A percentile compares a stretch with the other conserved stretches of the same genome.
phyloP scores from a whole-genome alignment of 2,329 filamentous ascomycete species.

The Neofusicoccum laricinum region DNA sequence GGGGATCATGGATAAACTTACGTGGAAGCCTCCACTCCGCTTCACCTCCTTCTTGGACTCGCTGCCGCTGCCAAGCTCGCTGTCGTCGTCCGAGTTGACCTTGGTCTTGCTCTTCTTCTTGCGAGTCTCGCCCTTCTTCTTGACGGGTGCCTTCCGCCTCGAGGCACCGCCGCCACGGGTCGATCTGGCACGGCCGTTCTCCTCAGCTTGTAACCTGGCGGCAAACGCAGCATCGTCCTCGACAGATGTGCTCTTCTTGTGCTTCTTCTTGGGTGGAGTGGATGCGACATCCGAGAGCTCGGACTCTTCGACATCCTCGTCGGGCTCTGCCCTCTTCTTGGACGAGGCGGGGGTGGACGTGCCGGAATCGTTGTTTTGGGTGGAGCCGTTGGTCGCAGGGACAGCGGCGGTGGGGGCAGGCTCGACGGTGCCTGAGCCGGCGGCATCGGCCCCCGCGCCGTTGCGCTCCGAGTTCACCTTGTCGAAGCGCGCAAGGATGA shows the following conservation, averaged over 20 bases:
- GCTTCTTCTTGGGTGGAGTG: conserved; percentile 46
- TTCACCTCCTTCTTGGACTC: conserved; percentile 62
- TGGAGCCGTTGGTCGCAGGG: conserved; percentile 22
- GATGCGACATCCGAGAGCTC: conserved; percentile 41
- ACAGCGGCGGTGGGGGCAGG: conserved; percentile 36
- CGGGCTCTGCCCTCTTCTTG: conserved; percentile 42
- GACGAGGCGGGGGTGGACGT: conserved; percentile 9
- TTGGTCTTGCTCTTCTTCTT: conserved; percentile 74
- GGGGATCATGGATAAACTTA: conserved; percentile 37
- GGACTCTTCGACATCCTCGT: conserved; percentile 32
- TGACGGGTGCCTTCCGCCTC: conserved; percentile 54
- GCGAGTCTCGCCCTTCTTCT: conserved; percentile 61
- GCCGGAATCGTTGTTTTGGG: conserved; percentile 25
- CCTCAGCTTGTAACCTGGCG: conserved; percentile 85
- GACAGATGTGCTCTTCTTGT: conserved; percentile 67
- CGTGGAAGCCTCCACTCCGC: conserved; percentile 87
- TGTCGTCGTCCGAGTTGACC: conserved; percentile 75
- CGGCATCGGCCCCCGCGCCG: conserved; percentile 25
- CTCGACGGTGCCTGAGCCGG: conserved; percentile 38
- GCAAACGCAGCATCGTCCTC: conserved; percentile 87
- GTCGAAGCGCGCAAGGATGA: conserved; percentile 52
- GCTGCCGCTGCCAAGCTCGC: conserved; percentile 58
- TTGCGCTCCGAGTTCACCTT: conserved; percentile 39
- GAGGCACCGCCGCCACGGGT: conserved; percentile 68
- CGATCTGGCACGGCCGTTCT: conserved; percentile 72